Conservation (phyloP, 345 rosid species). For the Gossypium stocksii region DNA sequence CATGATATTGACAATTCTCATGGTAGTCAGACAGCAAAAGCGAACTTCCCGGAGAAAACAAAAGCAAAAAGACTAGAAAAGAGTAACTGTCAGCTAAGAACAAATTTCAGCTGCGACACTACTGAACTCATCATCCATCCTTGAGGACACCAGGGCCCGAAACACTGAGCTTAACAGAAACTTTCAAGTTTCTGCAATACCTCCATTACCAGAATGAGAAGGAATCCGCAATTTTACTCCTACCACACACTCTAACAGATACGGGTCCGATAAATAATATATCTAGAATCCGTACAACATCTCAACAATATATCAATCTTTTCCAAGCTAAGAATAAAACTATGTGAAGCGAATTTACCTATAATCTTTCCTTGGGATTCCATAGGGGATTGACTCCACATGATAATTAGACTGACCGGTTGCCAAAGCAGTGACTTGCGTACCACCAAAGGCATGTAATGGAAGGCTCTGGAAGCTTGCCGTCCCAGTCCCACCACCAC, state of each 20-base stretch:
- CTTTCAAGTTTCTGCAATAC: conserved; percentile 14
- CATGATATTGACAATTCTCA: conserved; percentile 21
- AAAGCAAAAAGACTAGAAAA: conserved; percentile 15
- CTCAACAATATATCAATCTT: too few relatives aligned
- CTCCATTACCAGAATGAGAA: conserved; percentile 13
- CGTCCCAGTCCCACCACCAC: conserved; percentile 7
- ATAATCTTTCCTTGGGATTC: conserved; percentile 51
- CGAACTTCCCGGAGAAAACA: conserved; percentile 14
- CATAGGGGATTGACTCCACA: conserved; percentile 42
- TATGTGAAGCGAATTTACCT: conserved; percentile 32
- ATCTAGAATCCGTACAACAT: neutral
- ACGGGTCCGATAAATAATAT: conserved; percentile 19
- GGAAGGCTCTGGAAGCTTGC: conserved; percentile 44
- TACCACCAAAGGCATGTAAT: conserved; percentile 29
- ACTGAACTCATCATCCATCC: conserved; percentile 9
- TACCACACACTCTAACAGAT: neutral
- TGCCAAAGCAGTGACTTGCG: conserved; percentile 32
- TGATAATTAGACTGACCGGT: conserved; percentile 34
- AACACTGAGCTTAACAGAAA: conserved; percentile 25
- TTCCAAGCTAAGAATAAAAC: neutral
- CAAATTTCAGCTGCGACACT: conserved; percentile 6
- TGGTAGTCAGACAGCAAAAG: conserved; percentile 26
- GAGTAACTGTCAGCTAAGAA: neutral
- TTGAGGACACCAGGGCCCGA: conserved; percentile 38
- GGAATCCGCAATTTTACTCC: conserved; percentile 13